Evolutionary conservation across 1,284 basidiomycete genomes (phyloP).

Genomic region (Sphaerobolus stellatus): DNA sequence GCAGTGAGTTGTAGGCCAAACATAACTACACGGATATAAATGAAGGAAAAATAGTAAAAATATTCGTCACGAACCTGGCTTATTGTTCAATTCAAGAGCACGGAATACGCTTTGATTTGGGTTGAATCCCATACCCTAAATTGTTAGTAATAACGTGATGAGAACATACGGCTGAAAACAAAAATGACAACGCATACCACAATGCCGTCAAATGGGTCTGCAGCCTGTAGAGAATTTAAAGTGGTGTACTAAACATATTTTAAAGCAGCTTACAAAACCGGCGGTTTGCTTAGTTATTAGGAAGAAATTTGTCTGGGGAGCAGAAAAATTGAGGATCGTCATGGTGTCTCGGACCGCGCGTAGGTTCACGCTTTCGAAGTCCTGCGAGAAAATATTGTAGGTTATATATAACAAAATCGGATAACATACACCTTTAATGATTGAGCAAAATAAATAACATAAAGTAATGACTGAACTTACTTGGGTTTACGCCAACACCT

Average conservation of each 20-base stretch:
- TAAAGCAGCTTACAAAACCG: slow-evolving; percentile 7
- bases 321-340: slow-evolving; percentile 8
- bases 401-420: neutral
- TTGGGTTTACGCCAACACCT: slow-evolving; percentile 12
- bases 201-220: slow-evolving; percentile 12
- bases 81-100: slow-evolving; percentile 5
- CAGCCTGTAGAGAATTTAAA: neutral
- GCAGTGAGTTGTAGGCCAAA: slow-evolving; percentile 11
- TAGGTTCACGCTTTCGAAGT: slow-evolving; percentile 9
- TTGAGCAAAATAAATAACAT: neutral
- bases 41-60: no score
- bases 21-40: slow-evolving; percentile 1
- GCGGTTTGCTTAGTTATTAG: slow-evolving; percentile 12
- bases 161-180: neutral
- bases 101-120: slow-evolving; percentile 4
- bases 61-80: slow-evolving; percentile 3
- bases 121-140: slow-evolving; percentile 6
- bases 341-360: slow-evolving; percentile 5
- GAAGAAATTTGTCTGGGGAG: slow-evolving; percentile 1
- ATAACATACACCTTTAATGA: neutral
- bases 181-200: slow-evolving; percentile 4
- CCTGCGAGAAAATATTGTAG: neutral
- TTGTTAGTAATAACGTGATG: neutral
- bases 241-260: neutral
- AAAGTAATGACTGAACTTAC: slow-evolving; percentile 1